Evolutionary conservation across 2,329 filamentous ascomycete species (phyloP).

Genomic region (Aspergillus sp.): DNA sequence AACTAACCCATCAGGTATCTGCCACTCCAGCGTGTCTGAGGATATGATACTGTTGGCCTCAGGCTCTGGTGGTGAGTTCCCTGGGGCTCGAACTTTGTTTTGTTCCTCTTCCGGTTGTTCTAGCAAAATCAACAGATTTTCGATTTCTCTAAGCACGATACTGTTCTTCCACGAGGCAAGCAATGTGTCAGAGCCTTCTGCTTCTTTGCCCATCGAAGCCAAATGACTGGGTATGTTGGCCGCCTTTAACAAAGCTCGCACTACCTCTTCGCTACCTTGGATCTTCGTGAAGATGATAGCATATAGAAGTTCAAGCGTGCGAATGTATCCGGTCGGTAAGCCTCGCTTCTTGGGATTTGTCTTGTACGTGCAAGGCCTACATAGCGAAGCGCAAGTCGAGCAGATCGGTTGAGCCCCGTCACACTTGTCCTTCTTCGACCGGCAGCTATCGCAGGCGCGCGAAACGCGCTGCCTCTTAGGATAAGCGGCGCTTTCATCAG

Average conservation of each 20-base stretch:
- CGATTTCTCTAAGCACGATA: conserved; percentile 56
- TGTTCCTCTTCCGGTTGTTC: conserved; percentile 33
- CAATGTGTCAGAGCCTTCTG: conserved; percentile 49
- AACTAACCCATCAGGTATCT: conserved; percentile 21
- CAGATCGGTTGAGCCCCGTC: conserved; percentile 63
- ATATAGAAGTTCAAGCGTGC: conserved; percentile 62
- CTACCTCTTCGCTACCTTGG: conserved; percentile 52
- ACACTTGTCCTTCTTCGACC: conserved; percentile 63
- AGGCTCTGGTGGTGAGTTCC: conserved; percentile 23
- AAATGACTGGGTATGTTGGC: conserved; percentile 34
- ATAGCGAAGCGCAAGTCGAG: conserved; percentile 58
- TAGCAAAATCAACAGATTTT: conserved; percentile 49
- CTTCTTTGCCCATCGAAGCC: conserved; percentile 32
- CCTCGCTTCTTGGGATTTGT: conserved; percentile 69
- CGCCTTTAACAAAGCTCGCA: conserved; percentile 49
- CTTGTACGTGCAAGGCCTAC: conserved; percentile 63
- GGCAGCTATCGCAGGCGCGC: conserved; percentile 62
- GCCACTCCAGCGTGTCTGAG: conserved; percentile 27
- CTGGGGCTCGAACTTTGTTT: conserved; percentile 20
- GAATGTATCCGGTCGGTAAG: conserved; percentile 72
- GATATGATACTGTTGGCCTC: conserved; percentile 27
- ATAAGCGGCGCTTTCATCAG: conserved; percentile 25
- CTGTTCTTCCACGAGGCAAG: conserved; percentile 59
- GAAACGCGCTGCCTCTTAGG: conserved; percentile 60
- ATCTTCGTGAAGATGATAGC: conserved; percentile 60